A percentile compares a stretch with the other conserved stretches of the same genome.
phyloP scores from a whole-genome alignment of 1,139 yeast species.

The Geotrichum candidum region DNA sequence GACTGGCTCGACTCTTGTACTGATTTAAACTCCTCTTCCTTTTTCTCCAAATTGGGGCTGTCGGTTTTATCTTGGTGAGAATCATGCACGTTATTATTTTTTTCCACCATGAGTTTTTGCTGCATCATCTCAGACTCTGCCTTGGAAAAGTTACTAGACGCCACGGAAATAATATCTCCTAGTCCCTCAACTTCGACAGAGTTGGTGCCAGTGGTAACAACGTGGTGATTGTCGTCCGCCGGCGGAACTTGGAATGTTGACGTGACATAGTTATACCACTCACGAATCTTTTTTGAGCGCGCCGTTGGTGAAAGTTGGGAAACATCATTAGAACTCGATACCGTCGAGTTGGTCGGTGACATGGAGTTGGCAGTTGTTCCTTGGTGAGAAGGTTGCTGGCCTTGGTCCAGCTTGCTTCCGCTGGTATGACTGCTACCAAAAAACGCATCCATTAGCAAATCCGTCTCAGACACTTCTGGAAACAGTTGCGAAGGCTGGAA shows the following conservation, averaged over 20 bases:
- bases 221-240: background rate
- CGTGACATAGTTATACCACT: slow-evolving; percentile 8
- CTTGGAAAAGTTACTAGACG: background rate
- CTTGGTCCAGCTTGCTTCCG: background rate
- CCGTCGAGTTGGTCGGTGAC: background rate
- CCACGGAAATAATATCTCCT: background rate
- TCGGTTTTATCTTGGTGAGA: background rate
- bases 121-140: background rate
- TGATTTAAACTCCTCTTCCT: background rate
- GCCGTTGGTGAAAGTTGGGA: background rate
- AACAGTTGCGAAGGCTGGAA: slow-evolving; percentile 38
- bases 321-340: background rate
- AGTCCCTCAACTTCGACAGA: background rate
- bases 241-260: background rate
- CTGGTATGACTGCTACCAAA: background rate
- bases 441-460: background rate
- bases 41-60: background rate
- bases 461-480: slow-evolving; percentile 27
- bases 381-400: background rate
- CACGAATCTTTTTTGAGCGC: background rate
- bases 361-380: background rate
- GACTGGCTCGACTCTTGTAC: background rate
- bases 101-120: background rate
- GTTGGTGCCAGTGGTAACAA: background rate
- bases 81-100: background rate